Evolutionary conservation across 73 alveolate species (phyloP).

Genomic region (Effrenium voratum): DNA sequence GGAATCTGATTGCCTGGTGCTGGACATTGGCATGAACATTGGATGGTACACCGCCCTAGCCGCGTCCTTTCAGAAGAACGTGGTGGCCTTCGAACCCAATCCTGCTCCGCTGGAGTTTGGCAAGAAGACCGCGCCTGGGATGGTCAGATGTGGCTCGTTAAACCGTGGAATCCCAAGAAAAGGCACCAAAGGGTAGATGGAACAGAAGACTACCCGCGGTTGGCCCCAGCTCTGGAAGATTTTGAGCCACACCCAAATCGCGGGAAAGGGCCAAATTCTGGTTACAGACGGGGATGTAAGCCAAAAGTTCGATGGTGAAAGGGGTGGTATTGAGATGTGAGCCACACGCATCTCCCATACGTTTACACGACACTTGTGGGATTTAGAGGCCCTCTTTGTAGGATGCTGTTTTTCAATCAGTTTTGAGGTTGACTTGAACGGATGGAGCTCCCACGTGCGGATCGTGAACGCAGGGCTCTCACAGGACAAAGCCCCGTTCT

Average conservation of each 20-base stretch:
- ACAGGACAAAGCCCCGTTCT: neutral
- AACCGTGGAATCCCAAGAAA: neutral
- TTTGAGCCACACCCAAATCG: no score
- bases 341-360: no score
- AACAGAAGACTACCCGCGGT: no score
- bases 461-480: neutral
- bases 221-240: no score
- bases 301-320: no score
- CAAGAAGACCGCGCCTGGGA: neutral
- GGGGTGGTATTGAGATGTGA: no score
- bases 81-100: neutral
- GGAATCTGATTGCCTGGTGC: neutral
- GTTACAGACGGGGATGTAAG: no score
- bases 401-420: no score
- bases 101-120: neutral
- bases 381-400: no score
- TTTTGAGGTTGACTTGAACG: neutral
- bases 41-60: slow-evolving; percentile 9
- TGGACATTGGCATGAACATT: slow-evolving; percentile 2
- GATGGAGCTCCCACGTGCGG: neutral
- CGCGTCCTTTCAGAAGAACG: neutral
- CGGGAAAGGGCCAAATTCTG: no score
- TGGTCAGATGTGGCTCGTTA: neutral
- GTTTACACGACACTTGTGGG: no score
- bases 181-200: no score